A percentile compares a stretch with the other conserved stretches of the same genome.
Evolutionary conservation across 306 rosid genomes (phyloP).

Genomic region (Acmispon strigosus): DNA sequence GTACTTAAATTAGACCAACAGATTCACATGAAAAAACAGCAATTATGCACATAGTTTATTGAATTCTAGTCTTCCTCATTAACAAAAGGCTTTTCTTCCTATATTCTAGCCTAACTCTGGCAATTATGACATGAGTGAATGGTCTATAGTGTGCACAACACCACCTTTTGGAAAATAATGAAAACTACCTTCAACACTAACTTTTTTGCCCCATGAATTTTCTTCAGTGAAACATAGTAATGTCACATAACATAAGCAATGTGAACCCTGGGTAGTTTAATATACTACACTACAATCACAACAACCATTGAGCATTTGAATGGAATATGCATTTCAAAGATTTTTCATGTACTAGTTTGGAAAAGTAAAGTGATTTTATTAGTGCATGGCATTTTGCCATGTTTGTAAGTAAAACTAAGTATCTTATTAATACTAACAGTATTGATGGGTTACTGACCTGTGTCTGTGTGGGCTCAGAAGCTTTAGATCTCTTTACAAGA

Average conservation of each 20-base stretch:
- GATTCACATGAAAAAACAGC: constrained; percentile 11
- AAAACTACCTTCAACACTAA: not conserved
- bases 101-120: not conserved
- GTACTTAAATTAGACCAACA: constrained; percentile 10
- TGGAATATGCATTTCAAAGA: not conserved
- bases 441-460: constrained; percentile 38
- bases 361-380: not conserved
- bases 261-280: not conserved
- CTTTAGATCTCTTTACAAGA: constrained; percentile 59
- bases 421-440: not conserved
- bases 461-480: constrained; percentile 43
- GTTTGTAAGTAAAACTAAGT: not conserved
- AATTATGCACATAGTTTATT: not conserved
- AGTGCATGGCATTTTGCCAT: not conserved
- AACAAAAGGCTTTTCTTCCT: not conserved
- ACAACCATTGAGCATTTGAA: not conserved
- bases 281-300: not conserved
- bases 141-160: not conserved
- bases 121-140: not conserved
- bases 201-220: not conserved
- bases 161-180: not conserved
- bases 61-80: not conserved
- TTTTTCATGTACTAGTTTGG: not conserved
- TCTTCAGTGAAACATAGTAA: not conserved
- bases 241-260: not conserved